Evolutionary conservation across 148 eudicot genomes (phyloP).

Genomic region (Euryodendron excelsum): DNA sequence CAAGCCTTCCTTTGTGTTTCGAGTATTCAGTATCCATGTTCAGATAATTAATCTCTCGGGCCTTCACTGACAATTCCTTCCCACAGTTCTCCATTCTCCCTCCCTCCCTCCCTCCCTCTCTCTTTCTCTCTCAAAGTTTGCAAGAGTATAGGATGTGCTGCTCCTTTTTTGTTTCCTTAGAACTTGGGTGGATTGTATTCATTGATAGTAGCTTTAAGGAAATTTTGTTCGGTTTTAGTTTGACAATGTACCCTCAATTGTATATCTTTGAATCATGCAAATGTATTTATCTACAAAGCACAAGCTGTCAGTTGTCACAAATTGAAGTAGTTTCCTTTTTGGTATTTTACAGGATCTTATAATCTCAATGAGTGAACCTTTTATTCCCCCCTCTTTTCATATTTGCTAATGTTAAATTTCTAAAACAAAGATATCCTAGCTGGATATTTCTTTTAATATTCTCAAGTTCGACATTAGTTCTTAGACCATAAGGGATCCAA

Average conservation of each 20-base stretch:
- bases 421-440: not conserved
- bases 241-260: not conserved
- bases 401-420: not conserved
- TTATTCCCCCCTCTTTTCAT: not conserved
- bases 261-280: not conserved
- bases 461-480: not conserved
- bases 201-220: not conserved
- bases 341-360: not conserved
- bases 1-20: not conserved
- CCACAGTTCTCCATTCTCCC: not conserved
- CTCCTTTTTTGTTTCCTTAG: not conserved
- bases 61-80: not conserved
- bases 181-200: not conserved
- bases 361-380: not conserved
- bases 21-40: not conserved
- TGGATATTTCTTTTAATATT: not conserved
- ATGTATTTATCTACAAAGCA: not conserved
- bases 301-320: not conserved
- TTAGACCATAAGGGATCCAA: too few relatives aligned
- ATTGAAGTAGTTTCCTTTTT: not conserved
- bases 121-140: not conserved
- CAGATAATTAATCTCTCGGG: not conserved
- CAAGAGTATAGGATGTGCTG: not conserved
- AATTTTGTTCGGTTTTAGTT: not conserved
- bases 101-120: not conserved